A percentile compares a stretch with the other conserved stretches of the same genome.
phyloP scores from a whole-genome alignment of 768 basidiomycete species.

The Phanerochaete sordida region DNA sequence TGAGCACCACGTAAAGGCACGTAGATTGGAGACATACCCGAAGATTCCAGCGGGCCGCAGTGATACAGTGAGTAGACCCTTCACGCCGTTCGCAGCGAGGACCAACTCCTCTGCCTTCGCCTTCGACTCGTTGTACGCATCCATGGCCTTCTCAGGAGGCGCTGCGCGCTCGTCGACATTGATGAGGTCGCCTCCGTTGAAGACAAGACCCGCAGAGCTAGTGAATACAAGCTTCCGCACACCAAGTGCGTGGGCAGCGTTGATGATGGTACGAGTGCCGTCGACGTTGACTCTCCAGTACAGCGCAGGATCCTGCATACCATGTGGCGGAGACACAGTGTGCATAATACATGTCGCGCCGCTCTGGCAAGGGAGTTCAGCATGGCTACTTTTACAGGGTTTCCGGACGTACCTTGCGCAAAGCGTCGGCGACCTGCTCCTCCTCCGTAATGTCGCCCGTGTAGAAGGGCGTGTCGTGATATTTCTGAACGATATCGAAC shows the following conservation, averaged over 20 bases:
- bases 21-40: conserved; percentile 52
- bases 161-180: conserved; percentile 87
- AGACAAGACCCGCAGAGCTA: conserved; percentile 87
- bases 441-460: conserved; percentile 86
- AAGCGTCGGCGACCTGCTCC: conserved; percentile 63
- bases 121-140: conserved; percentile 95
- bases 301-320: conserved; percentile 58
- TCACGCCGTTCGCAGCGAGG: conserved; percentile 81
- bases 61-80: conserved; percentile 83
- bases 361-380: conserved; percentile 40
- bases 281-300: conserved; percentile 95
- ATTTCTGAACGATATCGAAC: conserved; percentile 90
- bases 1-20: background rate
- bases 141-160: conserved; percentile 69
- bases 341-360: conserved; percentile 91
- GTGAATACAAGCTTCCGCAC: conserved; percentile 93
- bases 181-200: conserved; percentile 76
- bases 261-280: conserved; percentile 82
- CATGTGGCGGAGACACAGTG: conserved; percentile 84
- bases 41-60: conserved; percentile 94
- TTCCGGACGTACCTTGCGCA: conserved; percentile 57
- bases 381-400: background rate
- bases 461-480: conserved; percentile 85
- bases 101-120: conserved; percentile 83
- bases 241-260: conserved; percentile 66